Evolutionary conservation across 2,329 filamentous ascomycete genomes (phyloP).

Genomic region (Hymenoscyphus salicellus): DNA sequence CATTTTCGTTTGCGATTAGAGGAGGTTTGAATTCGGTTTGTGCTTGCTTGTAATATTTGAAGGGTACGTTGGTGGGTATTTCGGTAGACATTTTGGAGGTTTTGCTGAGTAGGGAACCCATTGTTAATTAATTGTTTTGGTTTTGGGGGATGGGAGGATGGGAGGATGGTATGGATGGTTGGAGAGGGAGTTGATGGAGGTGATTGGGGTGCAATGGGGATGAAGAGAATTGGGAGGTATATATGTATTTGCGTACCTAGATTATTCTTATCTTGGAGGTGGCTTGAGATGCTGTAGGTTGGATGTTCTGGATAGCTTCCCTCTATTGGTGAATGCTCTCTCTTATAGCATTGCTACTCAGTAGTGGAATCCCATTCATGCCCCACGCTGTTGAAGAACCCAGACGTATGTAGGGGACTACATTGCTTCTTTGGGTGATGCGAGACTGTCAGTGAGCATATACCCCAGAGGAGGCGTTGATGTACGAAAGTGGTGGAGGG

Average conservation of each 20-base stretch:
- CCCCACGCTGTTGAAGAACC: slow-evolving; percentile 21
- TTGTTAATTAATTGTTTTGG: slow-evolving; percentile 31
- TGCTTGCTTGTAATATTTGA: slow-evolving; percentile 48
- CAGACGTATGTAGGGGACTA: slow-evolving; percentile 21
- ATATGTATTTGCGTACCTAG: neutral
- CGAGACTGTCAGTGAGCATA: neutral
- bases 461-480: neutral
- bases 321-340: neutral
- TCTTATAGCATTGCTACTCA: neutral
- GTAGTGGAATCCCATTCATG: slow-evolving; percentile 5
- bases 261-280: neutral
- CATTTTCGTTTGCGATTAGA: slow-evolving; percentile 62
- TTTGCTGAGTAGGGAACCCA: slow-evolving; percentile 36
- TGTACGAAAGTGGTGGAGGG: neutral
- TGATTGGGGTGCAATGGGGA: neutral
- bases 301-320: slow-evolving; percentile 3
- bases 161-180: neutral
- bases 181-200: neutral
- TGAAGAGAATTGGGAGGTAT: neutral
- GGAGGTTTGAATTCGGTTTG: slow-evolving; percentile 58
- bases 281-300: neutral
- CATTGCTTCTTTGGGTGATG: slow-evolving; percentile 24
- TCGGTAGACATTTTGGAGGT: slow-evolving; percentile 14
- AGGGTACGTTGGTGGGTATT: slow-evolving; percentile 14
- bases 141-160: neutral